Evolutionary conservation across 768 basidiomycete genomes (phyloP), one percentile per base, ranked within the genome.

Genomic region (Termitomyces sp.): DNA sequence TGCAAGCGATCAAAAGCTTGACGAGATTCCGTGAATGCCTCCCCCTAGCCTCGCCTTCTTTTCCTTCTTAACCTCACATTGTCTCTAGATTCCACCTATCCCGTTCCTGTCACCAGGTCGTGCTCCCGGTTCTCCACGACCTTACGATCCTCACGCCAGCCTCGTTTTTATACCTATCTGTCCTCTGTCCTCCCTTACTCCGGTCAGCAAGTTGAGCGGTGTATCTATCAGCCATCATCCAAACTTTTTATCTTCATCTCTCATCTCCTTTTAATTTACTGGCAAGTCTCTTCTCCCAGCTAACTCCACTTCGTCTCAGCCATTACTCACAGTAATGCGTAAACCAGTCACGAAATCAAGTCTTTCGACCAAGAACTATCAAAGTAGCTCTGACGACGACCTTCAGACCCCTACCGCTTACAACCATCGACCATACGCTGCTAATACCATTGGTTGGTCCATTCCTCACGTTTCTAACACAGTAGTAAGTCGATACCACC

Each of bases 1-100:
- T 88, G 86, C 79, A 77, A 82, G 81, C 78, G 79, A 88, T 88
- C 86, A 87, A 86, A 88, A 86, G 76, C 76, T 79, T 83, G 81
- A 75, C 66, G 72, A 77, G 80, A 74, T 73, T 74, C 68, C 69
- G 69, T 72, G 70, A 68, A 78, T 76, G 81, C 84, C 84, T 83
- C 70, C 78, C 82, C 79, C 81, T 77, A 81, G 79, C 82, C 83
- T 84, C 82, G 75, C 80, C 79, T 79, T 81, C 75, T 72, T 75
- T 73, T 73, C 74, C 76, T 79, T 79, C 77, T 73, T 78, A 75
- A 78, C 76, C 76, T 76, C 73, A 67, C 69, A 66, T 71, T 65
- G 58, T 72, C 70, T 67, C 62, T 68, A 68, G 68, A 64, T 67
- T 65, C 63, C 53, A 67, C 61, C 68, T 61, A 52, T 64, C 70